Conservation (phyloP, 495 filamentous ascomycete genomes). For the Choiromyces venosus region DNA sequence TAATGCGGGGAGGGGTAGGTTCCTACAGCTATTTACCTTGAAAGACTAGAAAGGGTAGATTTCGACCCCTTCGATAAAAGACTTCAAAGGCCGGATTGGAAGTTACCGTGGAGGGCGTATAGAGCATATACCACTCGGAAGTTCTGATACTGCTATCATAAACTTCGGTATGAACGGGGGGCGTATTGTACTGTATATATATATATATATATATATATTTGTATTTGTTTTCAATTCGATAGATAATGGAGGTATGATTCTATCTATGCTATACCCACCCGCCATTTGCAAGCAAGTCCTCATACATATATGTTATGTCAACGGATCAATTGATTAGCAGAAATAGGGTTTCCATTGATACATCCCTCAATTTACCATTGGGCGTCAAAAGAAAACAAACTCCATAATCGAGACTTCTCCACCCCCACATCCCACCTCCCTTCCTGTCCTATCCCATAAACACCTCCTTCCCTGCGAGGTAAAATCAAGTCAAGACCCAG, state of each 20-base stretch:
- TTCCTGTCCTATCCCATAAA: no score
- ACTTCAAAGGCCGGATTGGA: conserved; percentile 70
- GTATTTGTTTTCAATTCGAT: background rate
- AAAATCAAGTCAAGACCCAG: background rate
- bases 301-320: no score
- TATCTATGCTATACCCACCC: no score
- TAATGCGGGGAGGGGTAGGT: conserved; percentile 45
- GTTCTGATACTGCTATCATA: conserved; percentile 45
- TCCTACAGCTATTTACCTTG: conserved; percentile 70
- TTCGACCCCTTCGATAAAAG: conserved; percentile 73
- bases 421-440: background rate
- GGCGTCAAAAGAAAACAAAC: background rate
- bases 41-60: conserved; percentile 66
- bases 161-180: background rate
- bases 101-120: conserved; percentile 79
- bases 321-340: background rate
- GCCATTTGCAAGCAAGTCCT: no score
- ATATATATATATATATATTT: no score
- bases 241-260: background rate
- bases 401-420: background rate
- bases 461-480: background rate
- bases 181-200: no score
- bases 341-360: background rate
- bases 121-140: conserved; percentile 58
- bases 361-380: background rate